Conservation (phyloP, 495 filamentous ascomycete species). For the Hypoxylon cercidicola region DNA sequence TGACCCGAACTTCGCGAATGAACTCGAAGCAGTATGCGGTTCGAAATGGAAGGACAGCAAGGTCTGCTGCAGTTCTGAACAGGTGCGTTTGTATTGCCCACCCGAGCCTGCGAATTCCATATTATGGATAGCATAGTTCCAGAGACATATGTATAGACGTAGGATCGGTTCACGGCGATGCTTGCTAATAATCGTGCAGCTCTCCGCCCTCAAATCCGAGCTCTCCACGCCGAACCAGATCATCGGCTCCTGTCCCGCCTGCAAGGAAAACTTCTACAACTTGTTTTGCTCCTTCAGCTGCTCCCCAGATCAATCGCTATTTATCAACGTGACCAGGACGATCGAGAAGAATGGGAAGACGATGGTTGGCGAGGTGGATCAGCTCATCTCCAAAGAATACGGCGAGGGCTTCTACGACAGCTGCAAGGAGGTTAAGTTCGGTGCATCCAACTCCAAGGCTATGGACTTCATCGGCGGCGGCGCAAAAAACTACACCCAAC, state of each 20-base stretch:
- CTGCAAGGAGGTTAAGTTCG: slow-evolving; percentile 98
- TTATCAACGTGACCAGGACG: slow-evolving; percentile 90
- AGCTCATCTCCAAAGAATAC: slow-evolving; percentile 87
- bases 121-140: not conserved
- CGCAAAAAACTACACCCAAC: slow-evolving; percentile 85
- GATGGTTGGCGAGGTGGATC: slow-evolving; percentile 87
- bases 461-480: slow-evolving; percentile 97
- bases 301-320: slow-evolving; percentile 94
- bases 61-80: slow-evolving; percentile 85
- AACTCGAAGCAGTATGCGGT: slow-evolving; percentile 87
- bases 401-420: slow-evolving; percentile 92
- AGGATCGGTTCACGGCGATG: not conserved
- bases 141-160: not conserved
- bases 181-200: slow-evolving; percentile 58
- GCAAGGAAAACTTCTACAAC: slow-evolving; percentile 97
- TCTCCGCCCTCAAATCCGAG: slow-evolving; percentile 80
- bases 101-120: slow-evolving; percentile 3
- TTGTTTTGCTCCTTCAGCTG: slow-evolving; percentile 98
- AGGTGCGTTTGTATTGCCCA: slow-evolving; percentile 63
- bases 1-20: slow-evolving; percentile 70
- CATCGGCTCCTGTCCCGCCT: slow-evolving; percentile 92
- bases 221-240: slow-evolving; percentile 87
- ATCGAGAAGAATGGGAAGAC: slow-evolving; percentile 71
- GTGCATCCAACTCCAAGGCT: slow-evolving; percentile 86
- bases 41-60: slow-evolving; percentile 81